Evolutionary conservation across 1,284 basidiomycete genomes (phyloP).

Genomic region (Ceratobasidium sp.): DNA sequence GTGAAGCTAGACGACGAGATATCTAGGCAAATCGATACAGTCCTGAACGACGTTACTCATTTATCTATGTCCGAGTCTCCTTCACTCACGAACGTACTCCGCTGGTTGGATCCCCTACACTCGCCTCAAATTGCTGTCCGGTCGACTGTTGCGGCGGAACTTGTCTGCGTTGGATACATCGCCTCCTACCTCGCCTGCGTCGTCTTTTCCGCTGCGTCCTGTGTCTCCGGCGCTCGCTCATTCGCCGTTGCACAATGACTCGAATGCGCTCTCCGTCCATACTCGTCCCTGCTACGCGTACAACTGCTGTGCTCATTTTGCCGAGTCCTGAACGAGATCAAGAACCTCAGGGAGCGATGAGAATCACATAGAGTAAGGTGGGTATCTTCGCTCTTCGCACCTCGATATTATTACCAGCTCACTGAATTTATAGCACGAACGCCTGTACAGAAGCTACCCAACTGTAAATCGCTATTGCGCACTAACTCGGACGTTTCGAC

Average conservation of each 20-base stretch:
- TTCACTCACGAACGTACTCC: not conserved
- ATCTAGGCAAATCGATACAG: no score
- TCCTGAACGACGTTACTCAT: constrained; percentile 9
- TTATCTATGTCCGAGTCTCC: not conserved
- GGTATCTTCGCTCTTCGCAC: not conserved
- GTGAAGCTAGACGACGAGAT: no score
- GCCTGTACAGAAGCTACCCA: no score
- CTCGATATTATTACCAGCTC: not conserved
- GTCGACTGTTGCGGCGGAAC: constrained; percentile 25
- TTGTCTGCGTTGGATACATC: constrained; percentile 32
- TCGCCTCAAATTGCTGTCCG: constrained; percentile 25
- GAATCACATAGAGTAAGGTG: no score
- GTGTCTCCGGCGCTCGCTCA: no score
- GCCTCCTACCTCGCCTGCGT: not conserved
- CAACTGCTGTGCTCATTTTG: not conserved
- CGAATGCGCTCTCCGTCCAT: not conserved
- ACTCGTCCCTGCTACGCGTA: not conserved
- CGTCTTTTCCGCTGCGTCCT: not conserved
- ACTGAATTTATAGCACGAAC: no score
- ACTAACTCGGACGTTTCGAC: no score
- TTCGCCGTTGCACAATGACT: not conserved
- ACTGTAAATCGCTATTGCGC: no score
- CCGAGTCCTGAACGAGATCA: not conserved
- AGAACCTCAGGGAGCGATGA: no score
- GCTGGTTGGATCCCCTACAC: constrained; percentile 22